Evolutionary conservation across 2,329 filamentous ascomycete species (phyloP), one percentile per base, ranked within the genome.

Genomic region (Trichoderma gracile): DNA sequence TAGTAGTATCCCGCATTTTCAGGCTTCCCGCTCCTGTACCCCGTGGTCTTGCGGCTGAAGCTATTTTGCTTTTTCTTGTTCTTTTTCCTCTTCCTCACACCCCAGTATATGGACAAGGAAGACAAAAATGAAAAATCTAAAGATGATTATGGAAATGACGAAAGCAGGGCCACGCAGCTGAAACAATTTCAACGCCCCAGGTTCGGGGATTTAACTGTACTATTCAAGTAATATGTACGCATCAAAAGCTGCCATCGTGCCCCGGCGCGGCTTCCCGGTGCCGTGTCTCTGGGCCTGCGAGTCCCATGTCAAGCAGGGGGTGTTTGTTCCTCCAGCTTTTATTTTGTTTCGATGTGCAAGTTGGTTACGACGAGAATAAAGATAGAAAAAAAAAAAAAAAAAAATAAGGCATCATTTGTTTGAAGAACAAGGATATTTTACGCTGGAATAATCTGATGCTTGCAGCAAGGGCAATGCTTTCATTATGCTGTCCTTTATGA

Each of bases 221-320:
- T n/a, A n/a, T n/a, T n/a, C n/a, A n/a, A n/a, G n/a, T n/a, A n/a
- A n/a, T n/a, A n/a, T 30, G 30, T 8, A 6, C 55, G 55, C 42
- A 58, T 47, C 19, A 56, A 56, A 45, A 56, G 23, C 19, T 33
- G 17, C 42, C 55, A 52, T 33, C 25, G 27, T 30, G 12, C 25
- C 10, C 33, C 33, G 33, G 33, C 33, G 33, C 21, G 30, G 40
- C 25, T 38, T 58, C 27, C 55, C 55, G 33, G 55, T 46, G 21
- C 55, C 55, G 55, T 38, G 55, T 58, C 42, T 58, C 46, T 58
- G 55, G 55, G 55, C 21, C 25, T 3, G 30, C 33, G 12, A 38
- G 33, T 30, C 30, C 33, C 33, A 38, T 12, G 33, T 38, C 33
- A 38, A 23, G 38, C 49, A 30, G 25, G 23, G 15, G 52, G 52